Evolutionary conservation across 176 grass and related monocot species (phyloP).

Genomic region (Oryza brachyantha): DNA sequence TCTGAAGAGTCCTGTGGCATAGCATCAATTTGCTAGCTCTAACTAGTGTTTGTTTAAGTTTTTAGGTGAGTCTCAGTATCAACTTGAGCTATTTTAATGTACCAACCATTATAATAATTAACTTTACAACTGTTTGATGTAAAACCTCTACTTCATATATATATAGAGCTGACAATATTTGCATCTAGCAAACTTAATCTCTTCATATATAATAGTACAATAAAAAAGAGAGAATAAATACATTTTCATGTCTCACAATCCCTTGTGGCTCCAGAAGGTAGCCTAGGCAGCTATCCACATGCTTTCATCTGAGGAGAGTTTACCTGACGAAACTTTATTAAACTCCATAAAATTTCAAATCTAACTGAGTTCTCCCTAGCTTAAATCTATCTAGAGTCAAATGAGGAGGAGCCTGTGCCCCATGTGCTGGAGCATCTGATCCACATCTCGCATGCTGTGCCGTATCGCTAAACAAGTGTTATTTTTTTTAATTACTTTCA

Average conservation of each 20-base stretch:
- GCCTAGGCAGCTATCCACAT: conserved; percentile 8
- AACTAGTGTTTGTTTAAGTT: conserved; percentile 9
- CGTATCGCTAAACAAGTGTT: conserved; percentile 42
- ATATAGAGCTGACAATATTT: background rate
- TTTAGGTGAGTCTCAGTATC: background rate
- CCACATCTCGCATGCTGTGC: conserved; percentile 34
- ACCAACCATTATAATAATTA: conserved; percentile 11
- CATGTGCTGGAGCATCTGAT: conserved; percentile 56
- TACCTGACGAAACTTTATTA: conserved; percentile 6
- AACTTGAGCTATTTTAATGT: background rate
- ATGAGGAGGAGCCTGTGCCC: conserved; percentile 16
- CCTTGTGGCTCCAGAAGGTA: conserved; percentile 25
- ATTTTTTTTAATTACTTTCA: no score
- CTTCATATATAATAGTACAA: background rate
- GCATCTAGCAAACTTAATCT: background rate
- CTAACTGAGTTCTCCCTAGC: background rate
- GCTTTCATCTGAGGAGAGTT: conserved; percentile 15
- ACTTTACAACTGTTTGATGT: conserved; percentile 7
- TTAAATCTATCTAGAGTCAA: conserved; percentile 41
- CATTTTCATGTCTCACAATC: background rate
- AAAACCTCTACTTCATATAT: background rate
- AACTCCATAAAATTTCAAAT: background rate
- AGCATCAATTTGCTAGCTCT: conserved; percentile 1
- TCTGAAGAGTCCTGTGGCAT: conserved; percentile 19
- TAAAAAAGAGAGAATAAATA: background rate